Conservation (phyloP, 1,284 basidiomycete genomes). For the Vanrija sp. region DNA sequence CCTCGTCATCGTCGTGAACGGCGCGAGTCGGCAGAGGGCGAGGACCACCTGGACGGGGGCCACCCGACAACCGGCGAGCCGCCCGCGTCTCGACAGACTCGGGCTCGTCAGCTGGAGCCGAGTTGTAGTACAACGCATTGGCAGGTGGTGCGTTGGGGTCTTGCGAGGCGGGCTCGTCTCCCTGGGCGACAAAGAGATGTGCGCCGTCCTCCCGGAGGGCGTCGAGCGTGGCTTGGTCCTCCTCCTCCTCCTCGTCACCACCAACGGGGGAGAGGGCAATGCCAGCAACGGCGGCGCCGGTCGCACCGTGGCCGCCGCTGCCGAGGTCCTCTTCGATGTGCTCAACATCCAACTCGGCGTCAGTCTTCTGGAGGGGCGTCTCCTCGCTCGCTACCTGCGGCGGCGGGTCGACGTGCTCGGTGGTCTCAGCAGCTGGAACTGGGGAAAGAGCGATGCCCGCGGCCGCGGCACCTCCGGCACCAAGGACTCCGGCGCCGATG, state of each 20-base stretch:
- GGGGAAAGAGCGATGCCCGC: constrained; percentile 39
- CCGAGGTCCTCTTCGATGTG: constrained; percentile 26
- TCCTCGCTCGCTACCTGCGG: constrained; percentile 4
- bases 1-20: constrained; percentile 20
- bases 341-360: neutral
- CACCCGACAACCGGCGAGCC: too few species aligned
- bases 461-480: constrained; percentile 34
- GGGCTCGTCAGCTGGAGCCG: constrained; percentile 6
- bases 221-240: constrained; percentile 20
- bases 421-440: neutral
- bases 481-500: constrained; percentile 25
- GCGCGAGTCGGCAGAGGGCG: neutral
- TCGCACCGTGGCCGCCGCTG: constrained; percentile 25
- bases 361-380: constrained; percentile 1
- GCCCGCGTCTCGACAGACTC: constrained; percentile 1
- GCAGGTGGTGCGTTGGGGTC: too few species aligned
- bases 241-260: constrained; percentile 26
- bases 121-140: too few species aligned
- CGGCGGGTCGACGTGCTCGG: neutral
- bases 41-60: too few species aligned
- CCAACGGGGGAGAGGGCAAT: constrained; percentile 36
- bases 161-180: constrained; percentile 11
- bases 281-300: constrained; percentile 41
- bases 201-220: neutral
- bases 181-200: constrained; percentile 1